Percentiles rank a stretch among this genome's conserved stretches.
Evolutionary conservation across 208 protist species (phyloP).

Genomic region (Leishmania major): DNA sequence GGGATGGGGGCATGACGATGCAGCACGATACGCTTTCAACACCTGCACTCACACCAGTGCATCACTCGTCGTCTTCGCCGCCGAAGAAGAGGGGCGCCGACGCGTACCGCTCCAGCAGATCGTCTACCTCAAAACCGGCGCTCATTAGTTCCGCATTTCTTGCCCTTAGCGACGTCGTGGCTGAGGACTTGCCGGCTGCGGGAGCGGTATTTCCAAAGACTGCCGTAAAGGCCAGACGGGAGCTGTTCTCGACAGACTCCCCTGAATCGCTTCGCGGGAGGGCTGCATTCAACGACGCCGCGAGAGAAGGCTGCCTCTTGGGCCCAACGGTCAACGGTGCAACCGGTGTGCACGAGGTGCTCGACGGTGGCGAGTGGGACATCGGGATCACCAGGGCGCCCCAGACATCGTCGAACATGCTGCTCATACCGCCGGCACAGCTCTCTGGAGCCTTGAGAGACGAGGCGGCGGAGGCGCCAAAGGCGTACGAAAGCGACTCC

Average conservation of each 20-base stretch:
- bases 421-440: background rate
- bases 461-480: background rate
- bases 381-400: slow-evolving; percentile 10
- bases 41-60: background rate
- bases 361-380: background rate
- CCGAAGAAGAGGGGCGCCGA: slow-evolving; percentile 19
- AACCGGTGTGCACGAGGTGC: background rate
- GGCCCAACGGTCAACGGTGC: background rate
- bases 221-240: slow-evolving; percentile 16
- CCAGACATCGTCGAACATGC: slow-evolving; percentile 15
- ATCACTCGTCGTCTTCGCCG: slow-evolving; percentile 16
- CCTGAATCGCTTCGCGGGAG: background rate
- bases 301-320: background rate
- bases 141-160: background rate
- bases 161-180: background rate
- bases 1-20: background rate
- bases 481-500: background rate
- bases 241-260: background rate
- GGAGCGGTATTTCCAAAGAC: slow-evolving; percentile 8
- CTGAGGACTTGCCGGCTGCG: background rate
- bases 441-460: background rate
- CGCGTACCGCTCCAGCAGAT: slow-evolving; percentile 15
- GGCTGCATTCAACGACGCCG: background rate
- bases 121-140: slow-evolving; percentile 23
- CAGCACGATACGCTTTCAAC: background rate